Conservation (phyloP, 345 rosid species). For the Heritiera littoralis region DNA sequence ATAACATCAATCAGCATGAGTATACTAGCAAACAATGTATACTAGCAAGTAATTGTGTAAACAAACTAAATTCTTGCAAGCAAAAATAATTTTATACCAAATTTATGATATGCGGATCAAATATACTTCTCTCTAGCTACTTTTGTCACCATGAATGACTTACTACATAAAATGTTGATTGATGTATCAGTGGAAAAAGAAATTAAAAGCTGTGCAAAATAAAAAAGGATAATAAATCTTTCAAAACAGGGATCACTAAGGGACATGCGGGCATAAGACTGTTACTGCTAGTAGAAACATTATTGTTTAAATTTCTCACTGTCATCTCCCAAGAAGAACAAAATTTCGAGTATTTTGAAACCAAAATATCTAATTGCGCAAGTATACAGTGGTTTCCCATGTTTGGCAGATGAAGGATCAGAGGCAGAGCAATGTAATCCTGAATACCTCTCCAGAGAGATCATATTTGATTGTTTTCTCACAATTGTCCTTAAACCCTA, state of each 20-base stretch:
- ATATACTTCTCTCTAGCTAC: neutral
- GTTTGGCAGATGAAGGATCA: neutral
- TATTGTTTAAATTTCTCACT: neutral
- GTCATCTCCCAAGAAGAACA: neutral
- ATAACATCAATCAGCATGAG: slow-evolving; percentile 8
- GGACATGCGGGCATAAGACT: neutral
- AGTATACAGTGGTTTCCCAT: neutral
- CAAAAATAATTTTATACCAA: neutral
- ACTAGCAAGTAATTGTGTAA: neutral
- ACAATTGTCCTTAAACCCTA: neutral
- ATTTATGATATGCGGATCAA: slow-evolving; percentile 1
- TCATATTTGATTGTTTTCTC: neutral
- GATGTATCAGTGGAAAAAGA: neutral
- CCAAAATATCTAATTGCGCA: neutral
- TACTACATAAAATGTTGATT: neutral
- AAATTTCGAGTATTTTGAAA: neutral
- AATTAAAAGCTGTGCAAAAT: neutral
- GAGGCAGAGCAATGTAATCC: neutral
- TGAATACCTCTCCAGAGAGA: neutral
- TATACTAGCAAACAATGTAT: neutral
- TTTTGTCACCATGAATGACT: neutral
- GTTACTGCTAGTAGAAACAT: neutral
- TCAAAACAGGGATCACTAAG: neutral
- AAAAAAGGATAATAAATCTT: neutral
- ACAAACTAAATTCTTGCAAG: slow-evolving; percentile 4